Evolutionary conservation across 441 rosid species (phyloP).

Genomic region (Oxalis stricta): DNA sequence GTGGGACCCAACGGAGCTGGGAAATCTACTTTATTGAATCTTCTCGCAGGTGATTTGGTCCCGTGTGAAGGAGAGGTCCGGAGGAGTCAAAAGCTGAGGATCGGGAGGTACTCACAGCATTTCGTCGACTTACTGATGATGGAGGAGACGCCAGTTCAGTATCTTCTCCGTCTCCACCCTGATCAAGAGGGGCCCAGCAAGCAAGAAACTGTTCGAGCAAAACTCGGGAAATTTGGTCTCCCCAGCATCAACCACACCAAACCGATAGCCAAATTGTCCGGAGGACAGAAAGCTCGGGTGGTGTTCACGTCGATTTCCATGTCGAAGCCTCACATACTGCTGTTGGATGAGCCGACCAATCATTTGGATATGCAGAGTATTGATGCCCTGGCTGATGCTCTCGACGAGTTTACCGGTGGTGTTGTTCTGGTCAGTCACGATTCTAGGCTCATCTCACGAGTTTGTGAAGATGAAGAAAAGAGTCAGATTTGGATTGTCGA

Average conservation of each 20-base stretch:
- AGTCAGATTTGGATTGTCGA: slow-evolving; percentile 86
- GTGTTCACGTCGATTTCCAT: slow-evolving; percentile 85
- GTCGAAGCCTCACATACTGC: slow-evolving; percentile 78
- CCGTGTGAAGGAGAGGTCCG: slow-evolving; percentile 72
- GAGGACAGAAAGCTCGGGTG: slow-evolving; percentile 85
- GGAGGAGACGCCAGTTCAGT: slow-evolving; percentile 89
- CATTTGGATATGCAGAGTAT: slow-evolving; percentile 94
- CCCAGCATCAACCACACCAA: slow-evolving; percentile 79
- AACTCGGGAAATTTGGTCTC: slow-evolving; percentile 87
- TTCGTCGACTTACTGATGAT: slow-evolving; percentile 81
- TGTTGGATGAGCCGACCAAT: slow-evolving; percentile 85
- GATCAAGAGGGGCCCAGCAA: slow-evolving; percentile 86
- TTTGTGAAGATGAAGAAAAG: slow-evolving; percentile 69
- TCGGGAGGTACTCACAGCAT: slow-evolving; percentile 88
- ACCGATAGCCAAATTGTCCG: slow-evolving; percentile 73
- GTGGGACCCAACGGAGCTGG: slow-evolving; percentile 96
- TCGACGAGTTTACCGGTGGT: slow-evolving; percentile 85
- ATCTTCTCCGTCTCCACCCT: slow-evolving; percentile 90
- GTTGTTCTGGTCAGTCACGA: slow-evolving; percentile 89
- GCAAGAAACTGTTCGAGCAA: slow-evolving; percentile 85
- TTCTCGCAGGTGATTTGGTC: slow-evolving; percentile 79
- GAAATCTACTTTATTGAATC: slow-evolving; percentile 82
- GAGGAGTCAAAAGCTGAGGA: slow-evolving; percentile 77
- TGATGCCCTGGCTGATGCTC: slow-evolving; percentile 71
- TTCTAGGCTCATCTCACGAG: slow-evolving; percentile 79